These are phyloP conservation scores for Chlamydomonas incerta DNA, from an alignment of 139 green algal species.

Conservation along the genomic window DNA sequence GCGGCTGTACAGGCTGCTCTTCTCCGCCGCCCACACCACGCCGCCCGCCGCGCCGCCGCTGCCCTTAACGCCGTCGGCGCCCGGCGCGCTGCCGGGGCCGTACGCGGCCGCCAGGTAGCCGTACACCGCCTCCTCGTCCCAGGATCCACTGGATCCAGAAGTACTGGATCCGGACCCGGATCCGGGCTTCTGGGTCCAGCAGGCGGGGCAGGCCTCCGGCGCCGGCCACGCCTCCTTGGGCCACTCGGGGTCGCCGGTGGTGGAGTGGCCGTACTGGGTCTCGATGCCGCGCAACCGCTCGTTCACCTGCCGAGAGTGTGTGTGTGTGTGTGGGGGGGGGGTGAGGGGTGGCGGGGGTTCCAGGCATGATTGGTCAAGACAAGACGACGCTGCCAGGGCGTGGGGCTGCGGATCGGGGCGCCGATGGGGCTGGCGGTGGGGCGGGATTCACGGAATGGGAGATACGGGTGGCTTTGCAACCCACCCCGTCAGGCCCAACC, in stretches of 20 bases:
- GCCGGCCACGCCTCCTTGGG: slow-evolving; percentile 78
- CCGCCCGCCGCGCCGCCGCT: too few species aligned
- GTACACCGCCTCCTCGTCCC: slow-evolving; percentile 24
- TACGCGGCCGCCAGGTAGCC: neutral
- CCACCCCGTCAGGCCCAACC: too few species aligned
- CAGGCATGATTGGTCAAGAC: too few species aligned
- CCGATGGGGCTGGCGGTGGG: too few species aligned
- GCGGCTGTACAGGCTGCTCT: neutral
- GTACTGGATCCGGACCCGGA: too few species aligned
- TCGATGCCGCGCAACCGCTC: slow-evolving; percentile 63
- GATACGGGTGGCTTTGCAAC: too few species aligned
- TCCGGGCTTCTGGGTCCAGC: neutral
- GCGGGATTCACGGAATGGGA: too few species aligned
- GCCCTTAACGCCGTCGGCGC: neutral
- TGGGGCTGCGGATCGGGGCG: neutral
- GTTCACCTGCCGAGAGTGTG: slow-evolving; percentile 86
- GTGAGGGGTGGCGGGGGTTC: too few species aligned
- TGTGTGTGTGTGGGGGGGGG: too few species aligned
- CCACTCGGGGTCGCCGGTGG: slow-evolving; percentile 70
- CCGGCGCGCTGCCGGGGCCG: neutral
- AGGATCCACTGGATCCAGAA: neutral
- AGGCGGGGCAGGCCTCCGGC: slow-evolving; percentile 9
- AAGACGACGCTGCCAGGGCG: too few species aligned
- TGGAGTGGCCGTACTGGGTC: slow-evolving; percentile 50
- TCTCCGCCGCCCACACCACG: neutral